A percentile compares a stretch with the other conserved stretches of the same genome.
phyloP scores from a whole-genome alignment of 495 filamentous ascomycete genomes.

The Penicillium cataractarum region DNA sequence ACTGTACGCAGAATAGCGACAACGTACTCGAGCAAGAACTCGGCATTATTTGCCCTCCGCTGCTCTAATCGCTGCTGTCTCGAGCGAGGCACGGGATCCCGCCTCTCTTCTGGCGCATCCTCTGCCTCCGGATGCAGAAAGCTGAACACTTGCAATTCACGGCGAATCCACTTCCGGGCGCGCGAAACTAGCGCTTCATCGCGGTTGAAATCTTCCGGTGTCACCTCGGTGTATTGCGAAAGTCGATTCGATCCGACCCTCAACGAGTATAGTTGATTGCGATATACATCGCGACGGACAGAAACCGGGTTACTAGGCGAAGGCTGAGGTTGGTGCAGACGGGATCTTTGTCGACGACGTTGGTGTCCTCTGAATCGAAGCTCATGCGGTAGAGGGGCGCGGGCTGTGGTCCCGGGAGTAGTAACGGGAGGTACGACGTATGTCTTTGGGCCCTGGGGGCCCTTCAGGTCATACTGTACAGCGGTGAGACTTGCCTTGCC shows the following conservation, averaged over 20 bases:
- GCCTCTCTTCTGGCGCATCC: slow-evolving; percentile 21
- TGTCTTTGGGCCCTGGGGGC: slow-evolving; percentile 56
- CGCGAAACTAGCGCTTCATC: slow-evolving; percentile 73
- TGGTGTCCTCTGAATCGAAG: slow-evolving; percentile 11
- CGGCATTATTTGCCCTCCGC: slow-evolving; percentile 72
- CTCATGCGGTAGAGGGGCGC: slow-evolving; percentile 4
- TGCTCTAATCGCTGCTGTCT: slow-evolving; percentile 42
- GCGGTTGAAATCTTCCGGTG: slow-evolving; percentile 63
- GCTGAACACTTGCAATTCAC: slow-evolving; percentile 85
- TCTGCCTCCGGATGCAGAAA: slow-evolving; percentile 60
- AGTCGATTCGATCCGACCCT: slow-evolving; percentile 84
- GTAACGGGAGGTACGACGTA: slow-evolving; percentile 47
- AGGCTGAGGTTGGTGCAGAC: slow-evolving; percentile 28
- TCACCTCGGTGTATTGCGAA: slow-evolving; percentile 77
- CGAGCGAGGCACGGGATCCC: slow-evolving; percentile 31
- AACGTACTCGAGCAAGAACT: slow-evolving; percentile 89
- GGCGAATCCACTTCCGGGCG: slow-evolving; percentile 84
- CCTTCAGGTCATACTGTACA: slow-evolving; percentile 67
- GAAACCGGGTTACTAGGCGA: slow-evolving; percentile 62
- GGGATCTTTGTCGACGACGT: slow-evolving; percentile 30
- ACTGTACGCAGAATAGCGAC: slow-evolving; percentile 87
- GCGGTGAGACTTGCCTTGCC: slow-evolving; percentile 65
- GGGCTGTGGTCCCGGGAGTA: slow-evolving; percentile 7
- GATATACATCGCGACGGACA: slow-evolving; percentile 75
- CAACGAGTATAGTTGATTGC: slow-evolving; percentile 73